A percentile compares a stretch with the other conserved stretches of the same genome.
phyloP scores from a whole-genome alignment of 2,329 filamentous ascomycete species.

The Ophiocordyceps camponoti-floridani region DNA sequence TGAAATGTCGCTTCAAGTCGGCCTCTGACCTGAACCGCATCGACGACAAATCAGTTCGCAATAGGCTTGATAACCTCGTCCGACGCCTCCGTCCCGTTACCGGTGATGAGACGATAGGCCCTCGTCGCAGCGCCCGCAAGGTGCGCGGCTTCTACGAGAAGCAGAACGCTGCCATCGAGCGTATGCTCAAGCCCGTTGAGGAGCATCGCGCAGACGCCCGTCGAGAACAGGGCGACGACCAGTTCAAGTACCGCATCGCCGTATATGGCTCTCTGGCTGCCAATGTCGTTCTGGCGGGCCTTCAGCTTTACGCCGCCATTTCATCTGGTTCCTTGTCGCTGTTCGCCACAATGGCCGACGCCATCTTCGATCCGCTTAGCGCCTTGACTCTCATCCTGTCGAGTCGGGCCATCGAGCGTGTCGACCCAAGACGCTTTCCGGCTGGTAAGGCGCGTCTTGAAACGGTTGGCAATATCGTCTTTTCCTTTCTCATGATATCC shows the following conservation, averaged over 20 bases:
- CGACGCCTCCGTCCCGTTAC: conserved; percentile 2
- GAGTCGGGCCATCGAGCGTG: conserved; percentile 71
- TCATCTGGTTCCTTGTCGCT: conserved; percentile 82
- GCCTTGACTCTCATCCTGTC: conserved; percentile 77
- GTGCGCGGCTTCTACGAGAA: conserved; percentile 70
- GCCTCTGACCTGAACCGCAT: conserved; percentile 59
- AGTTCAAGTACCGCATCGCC: conserved; percentile 54
- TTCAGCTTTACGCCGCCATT: conserved; percentile 81
- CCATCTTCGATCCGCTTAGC: conserved; percentile 80
- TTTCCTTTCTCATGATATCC: conserved; percentile 89
- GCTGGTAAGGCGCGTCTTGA: conserved; percentile 88
- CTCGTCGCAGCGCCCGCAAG: conserved; percentile 26
- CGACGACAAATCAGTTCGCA: conserved; percentile 62
- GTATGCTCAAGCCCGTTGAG: conserved; percentile 80
- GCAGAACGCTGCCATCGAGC: conserved; percentile 88
- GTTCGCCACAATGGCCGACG: conserved; percentile 94
- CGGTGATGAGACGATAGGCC: conserved; percentile 1
- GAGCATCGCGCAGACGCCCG: conserved; percentile 72
- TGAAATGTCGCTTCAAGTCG: conserved; percentile 63
- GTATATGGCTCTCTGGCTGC: conserved; percentile 55
- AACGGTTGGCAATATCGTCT: conserved; percentile 87
- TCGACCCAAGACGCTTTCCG: conserved; percentile 74
- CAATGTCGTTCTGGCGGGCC: conserved; percentile 58
- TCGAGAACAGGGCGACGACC: conserved; percentile 65
- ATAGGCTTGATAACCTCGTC: conserved; percentile 26